A percentile compares a stretch with the other conserved stretches of the same genome.
Evolutionary conservation across 2,329 filamentous ascomycete species (phyloP).

Genomic region (Cladosporium velox): DNA sequence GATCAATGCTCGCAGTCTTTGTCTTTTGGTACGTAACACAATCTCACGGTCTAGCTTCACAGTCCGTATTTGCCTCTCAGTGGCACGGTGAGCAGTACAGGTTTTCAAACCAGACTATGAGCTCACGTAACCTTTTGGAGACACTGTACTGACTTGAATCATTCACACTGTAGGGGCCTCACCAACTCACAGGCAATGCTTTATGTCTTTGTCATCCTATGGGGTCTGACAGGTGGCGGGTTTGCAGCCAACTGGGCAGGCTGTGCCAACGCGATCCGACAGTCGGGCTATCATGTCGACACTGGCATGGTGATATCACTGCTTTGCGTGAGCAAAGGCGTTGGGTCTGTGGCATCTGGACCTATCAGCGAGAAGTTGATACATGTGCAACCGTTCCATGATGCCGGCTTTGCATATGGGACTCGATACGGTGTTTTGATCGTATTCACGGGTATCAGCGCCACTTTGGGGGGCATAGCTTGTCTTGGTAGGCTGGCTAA

Average conservation of each 20-base stretch:
- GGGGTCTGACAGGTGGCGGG: conserved; percentile 45
- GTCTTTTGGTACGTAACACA: conserved; percentile 42
- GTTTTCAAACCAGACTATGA: neutral
- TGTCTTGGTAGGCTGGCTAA: conserved; percentile 17
- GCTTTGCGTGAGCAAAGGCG: conserved; percentile 21
- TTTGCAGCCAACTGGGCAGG: conserved; percentile 41
- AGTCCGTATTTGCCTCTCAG: neutral
- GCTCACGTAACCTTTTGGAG: neutral
- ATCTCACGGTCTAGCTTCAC: neutral
- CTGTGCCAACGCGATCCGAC: conserved; percentile 28
- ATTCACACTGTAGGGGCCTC: conserved; percentile 34
- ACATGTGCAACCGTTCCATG: neutral
- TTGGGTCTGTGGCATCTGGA: conserved; percentile 20
- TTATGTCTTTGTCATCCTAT: conserved; percentile 48
- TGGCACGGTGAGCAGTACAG: neutral
- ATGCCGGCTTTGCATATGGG: conserved; percentile 20
- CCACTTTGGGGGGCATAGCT: conserved; percentile 13
- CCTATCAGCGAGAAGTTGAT: conserved; percentile 22
- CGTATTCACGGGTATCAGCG: conserved; percentile 13
- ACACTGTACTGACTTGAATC: neutral
- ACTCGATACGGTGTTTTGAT: conserved; percentile 20
- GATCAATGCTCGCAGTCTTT: conserved; percentile 42
- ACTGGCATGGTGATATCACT: conserved; percentile 23
- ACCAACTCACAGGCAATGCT: conserved; percentile 45
- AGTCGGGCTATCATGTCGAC: conserved; percentile 21